A percentile compares a stretch with the other conserved stretches of the same genome.
Evolutionary conservation across 2,329 filamentous ascomycete genomes (phyloP).

Genomic region (Didymosphaeria variabile): DNA sequence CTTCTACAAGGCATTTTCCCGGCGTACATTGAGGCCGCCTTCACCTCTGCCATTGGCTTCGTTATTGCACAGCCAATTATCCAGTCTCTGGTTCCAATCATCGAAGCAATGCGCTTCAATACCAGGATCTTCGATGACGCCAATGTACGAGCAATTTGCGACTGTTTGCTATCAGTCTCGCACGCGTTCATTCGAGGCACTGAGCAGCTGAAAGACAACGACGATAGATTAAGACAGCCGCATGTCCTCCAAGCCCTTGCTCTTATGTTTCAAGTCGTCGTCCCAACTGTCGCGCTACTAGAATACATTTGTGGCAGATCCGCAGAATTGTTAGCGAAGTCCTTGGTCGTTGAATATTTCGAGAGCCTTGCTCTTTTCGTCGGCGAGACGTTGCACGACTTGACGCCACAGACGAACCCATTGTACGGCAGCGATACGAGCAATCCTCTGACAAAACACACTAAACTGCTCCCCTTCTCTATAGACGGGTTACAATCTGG

Average conservation of each 20-base stretch:
- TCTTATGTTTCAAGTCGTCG: conserved; percentile 53
- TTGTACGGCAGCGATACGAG: conserved; percentile 25
- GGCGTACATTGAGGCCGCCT: conserved; percentile 62
- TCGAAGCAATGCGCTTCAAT: conserved; percentile 57
- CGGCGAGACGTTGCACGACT: conserved; percentile 32
- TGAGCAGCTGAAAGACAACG: conserved; percentile 46
- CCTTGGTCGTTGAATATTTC: conserved; percentile 50
- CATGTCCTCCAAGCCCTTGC: conserved; percentile 50
- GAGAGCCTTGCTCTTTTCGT: conserved; percentile 50
- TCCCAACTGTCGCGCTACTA: conserved; percentile 52
- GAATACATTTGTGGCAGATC: conserved; percentile 58
- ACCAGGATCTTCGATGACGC: conserved; percentile 53
- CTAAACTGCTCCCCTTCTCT: conserved; percentile 36
- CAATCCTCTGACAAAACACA: conserved; percentile 6
- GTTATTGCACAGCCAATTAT: conserved; percentile 63
- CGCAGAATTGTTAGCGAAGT: conserved; percentile 28
- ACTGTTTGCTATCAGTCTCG: conserved; percentile 51
- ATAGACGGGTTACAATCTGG: conserved; percentile 55
- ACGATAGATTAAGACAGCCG: conserved; percentile 49
- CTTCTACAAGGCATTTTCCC: conserved; percentile 65
- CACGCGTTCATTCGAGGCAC: conserved; percentile 50
- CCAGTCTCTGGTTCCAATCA: conserved; percentile 54
- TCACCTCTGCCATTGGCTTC: conserved; percentile 59
- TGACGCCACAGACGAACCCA: conserved; percentile 26
- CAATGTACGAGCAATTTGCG: conserved; percentile 49